A percentile compares a stretch with the other conserved stretches of the same genome.
phyloP scores from a whole-genome alignment of 257 asterid genomes.

The Euphrasia confusa region DNA sequence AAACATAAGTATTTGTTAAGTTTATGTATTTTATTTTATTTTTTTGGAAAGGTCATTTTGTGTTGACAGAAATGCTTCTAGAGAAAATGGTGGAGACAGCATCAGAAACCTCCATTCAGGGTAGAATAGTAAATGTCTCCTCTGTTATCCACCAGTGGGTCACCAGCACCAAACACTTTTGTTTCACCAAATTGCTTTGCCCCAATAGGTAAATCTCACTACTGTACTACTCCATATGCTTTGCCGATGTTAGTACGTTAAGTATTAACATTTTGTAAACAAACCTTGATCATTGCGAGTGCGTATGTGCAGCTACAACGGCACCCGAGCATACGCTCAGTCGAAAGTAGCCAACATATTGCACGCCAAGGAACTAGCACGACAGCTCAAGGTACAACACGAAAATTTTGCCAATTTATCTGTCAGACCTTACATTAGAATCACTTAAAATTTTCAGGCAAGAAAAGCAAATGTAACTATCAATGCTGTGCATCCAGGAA shows the following conservation, averaged over 20 bases:
- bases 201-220: conserved; percentile 66
- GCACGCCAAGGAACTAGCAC: conserved; percentile 85
- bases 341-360: conserved; percentile 82
- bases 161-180: conserved; percentile 39
- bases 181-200: conserved; percentile 55
- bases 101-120: conserved; percentile 51
- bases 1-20: too few relatives aligned
- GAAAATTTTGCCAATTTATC: neutral
- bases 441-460: conserved; percentile 40
- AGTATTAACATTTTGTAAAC: too few relatives aligned
- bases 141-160: conserved; percentile 88
- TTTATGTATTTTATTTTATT: neutral
- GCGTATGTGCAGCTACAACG: conserved; percentile 59
- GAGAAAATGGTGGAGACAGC: conserved; percentile 87
- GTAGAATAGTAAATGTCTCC: conserved; percentile 87
- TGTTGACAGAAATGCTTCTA: conserved; percentile 71
- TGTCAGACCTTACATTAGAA: neutral
- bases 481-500: conserved; percentile 93
- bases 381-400: conserved; percentile 63
- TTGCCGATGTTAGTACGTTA: too few relatives aligned
- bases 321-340: conserved; percentile 82
- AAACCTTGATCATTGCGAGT: too few relatives aligned
- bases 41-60: conserved; percentile 87
- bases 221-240: too few relatives aligned
- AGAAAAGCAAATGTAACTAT: conserved; percentile 76